These are phyloP conservation scores for Chalara sp. DNA, from an alignment of 2,329 filamentous ascomycete genomes.

Conservation along the genomic window DNA sequence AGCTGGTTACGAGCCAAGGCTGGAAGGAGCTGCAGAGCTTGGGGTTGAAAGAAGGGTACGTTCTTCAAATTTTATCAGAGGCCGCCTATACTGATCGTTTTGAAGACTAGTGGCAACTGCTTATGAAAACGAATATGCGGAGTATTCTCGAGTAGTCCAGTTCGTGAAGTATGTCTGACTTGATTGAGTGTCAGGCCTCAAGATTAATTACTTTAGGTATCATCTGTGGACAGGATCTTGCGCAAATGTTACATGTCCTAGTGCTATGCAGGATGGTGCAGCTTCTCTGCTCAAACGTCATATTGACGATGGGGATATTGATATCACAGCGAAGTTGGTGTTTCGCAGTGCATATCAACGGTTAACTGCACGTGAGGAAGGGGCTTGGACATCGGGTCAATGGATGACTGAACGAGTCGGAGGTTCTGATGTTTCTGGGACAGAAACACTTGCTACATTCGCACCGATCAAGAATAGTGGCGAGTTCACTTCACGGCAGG, in stretches of 20 bases:
- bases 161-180: slow-evolving; percentile 40
- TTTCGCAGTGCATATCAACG: slow-evolving; percentile 46
- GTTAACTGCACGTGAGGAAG: slow-evolving; percentile 43
- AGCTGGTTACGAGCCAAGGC: slow-evolving; percentile 57
- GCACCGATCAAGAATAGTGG: slow-evolving; percentile 17
- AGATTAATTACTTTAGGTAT: slow-evolving; percentile 12
- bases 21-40: slow-evolving; percentile 58
- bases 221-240: slow-evolving; percentile 14
- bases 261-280: slow-evolving; percentile 43
- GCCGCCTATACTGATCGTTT: not conserved
- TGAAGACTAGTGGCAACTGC: slow-evolving; percentile 48
- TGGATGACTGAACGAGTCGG: slow-evolving; percentile 72
- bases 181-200: not conserved
- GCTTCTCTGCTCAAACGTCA: slow-evolving; percentile 42
- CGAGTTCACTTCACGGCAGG: slow-evolving; percentile 13
- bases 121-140: slow-evolving; percentile 46
- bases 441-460: slow-evolving; percentile 52
- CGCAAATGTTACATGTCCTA: slow-evolving; percentile 14
- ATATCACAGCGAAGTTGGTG: slow-evolving; percentile 31
- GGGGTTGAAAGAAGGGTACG: slow-evolving; percentile 46
- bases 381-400: slow-evolving; percentile 65
- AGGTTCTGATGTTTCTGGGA: slow-evolving; percentile 62
- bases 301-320: slow-evolving; percentile 24
- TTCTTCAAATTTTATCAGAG: slow-evolving; percentile 7
- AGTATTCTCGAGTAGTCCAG: slow-evolving; percentile 50